phyloP scores from a whole-genome alignment of 352 stramenopile genomes.

The Chrysophaeum taylorii region DNA sequence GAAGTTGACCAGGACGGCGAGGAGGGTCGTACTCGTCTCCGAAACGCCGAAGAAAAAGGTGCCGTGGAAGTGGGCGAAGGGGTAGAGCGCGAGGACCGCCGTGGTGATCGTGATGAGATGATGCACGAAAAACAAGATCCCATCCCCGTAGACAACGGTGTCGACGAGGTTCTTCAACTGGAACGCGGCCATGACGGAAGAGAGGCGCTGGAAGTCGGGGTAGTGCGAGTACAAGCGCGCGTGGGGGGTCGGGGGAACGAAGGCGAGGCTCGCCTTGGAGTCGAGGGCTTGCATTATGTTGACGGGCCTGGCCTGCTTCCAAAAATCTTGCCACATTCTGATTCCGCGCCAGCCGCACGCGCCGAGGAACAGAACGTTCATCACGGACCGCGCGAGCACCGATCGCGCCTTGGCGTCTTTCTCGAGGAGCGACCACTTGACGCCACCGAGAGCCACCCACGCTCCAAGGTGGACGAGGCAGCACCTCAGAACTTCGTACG shows the following conservation, averaged over 20 bases:
- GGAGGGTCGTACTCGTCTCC: constrained; percentile 48
- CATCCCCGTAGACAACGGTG: constrained; percentile 50
- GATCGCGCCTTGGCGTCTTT: not conserved
- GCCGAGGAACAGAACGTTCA: not conserved
- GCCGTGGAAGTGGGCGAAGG: constrained; percentile 42
- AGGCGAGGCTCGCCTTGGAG: too few relatives aligned
- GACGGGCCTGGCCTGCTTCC: too few relatives aligned
- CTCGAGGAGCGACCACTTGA: not conserved
- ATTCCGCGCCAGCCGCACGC: not conserved
- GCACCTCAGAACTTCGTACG: too few relatives aligned
- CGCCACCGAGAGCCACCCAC: not conserved
- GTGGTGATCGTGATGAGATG: constrained; percentile 41
- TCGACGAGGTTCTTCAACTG: constrained; percentile 58
- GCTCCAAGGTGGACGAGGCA: too few relatives aligned
- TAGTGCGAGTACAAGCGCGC: not conserved
- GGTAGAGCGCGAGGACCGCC: constrained; percentile 27
- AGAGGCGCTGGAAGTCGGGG: not conserved
- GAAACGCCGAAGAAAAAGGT: constrained; percentile 54
- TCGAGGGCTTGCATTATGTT: too few relatives aligned
- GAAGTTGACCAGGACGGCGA: constrained; percentile 51
- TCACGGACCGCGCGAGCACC: not conserved
- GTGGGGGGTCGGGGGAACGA: not conserved
- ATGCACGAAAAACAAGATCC: constrained; percentile 48
- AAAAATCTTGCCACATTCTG: not conserved
- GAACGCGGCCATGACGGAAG: constrained; percentile 47